phyloP scores from a whole-genome alignment of 2,329 filamentous ascomycete species.

The Claviceps sp. region DNA sequence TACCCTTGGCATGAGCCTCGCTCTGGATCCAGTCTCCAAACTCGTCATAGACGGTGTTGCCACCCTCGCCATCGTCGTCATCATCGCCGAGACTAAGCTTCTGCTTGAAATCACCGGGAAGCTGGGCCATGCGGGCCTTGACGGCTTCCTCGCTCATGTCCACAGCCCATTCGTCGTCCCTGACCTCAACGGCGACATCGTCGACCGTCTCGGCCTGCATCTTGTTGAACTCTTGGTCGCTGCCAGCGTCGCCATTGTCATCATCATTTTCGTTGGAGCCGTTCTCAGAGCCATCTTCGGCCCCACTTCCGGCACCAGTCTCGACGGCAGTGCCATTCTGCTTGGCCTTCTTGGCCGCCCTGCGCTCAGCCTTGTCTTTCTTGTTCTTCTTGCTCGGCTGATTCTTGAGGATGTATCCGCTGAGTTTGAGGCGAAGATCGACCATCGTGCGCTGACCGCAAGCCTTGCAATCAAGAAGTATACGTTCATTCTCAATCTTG shows the following conservation, averaged over 20 bases:
- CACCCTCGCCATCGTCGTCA: constrained; percentile 68
- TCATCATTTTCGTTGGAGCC: constrained; percentile 33
- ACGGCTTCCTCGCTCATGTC: constrained; percentile 94
- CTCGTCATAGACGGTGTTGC: constrained; percentile 70
- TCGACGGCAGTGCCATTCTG: constrained; percentile 52
- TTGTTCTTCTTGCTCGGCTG: constrained; percentile 76
- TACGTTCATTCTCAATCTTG: constrained; percentile 83
- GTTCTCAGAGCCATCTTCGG: constrained; percentile 38
- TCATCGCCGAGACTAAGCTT: constrained; percentile 74
- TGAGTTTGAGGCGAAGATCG: constrained; percentile 87
- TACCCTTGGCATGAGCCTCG: constrained; percentile 57
- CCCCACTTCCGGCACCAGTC: constrained; percentile 45
- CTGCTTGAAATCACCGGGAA: constrained; percentile 90
- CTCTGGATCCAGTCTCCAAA: constrained; percentile 85
- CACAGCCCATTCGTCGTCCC: constrained; percentile 89
- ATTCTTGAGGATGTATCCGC: constrained; percentile 94
- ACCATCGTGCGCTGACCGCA: constrained; percentile 89
- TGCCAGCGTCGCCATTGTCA: constrained; percentile 53
- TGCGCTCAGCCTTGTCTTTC: constrained; percentile 88
- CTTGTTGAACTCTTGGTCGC: constrained; percentile 84
- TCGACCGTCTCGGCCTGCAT: constrained; percentile 49
- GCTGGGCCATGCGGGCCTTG: constrained; percentile 82
- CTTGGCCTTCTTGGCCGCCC: constrained; percentile 84
- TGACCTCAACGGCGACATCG: constrained; percentile 44
- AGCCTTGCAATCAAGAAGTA: constrained; percentile 94